Base-by-base conservation (phyloP, 352 stramenopile genomes). In the Pythium pyrilobum region DNA sequence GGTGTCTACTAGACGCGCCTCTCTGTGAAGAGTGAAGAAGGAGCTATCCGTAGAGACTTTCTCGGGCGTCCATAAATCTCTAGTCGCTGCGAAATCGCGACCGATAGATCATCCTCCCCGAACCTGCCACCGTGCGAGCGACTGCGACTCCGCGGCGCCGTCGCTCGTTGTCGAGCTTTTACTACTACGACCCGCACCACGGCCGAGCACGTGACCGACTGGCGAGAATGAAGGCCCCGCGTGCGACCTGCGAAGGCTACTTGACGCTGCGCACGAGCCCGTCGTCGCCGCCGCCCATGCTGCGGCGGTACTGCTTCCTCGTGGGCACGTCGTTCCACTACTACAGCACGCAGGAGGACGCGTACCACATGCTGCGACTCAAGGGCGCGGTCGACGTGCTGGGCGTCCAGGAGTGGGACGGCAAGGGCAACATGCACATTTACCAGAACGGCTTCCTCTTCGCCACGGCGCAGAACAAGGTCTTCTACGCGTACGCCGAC, bases 381-480 rank as follows among this genome's bases (percentile, higher is more conserved):
- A 92, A 94, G 57, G 79, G 82, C 44, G 79, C 94, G 47, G 85
- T 93, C 21, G 83, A 96, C 58, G 84, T 96, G 27, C 60, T 96
- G 18, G 87, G 86, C 16, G 87, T 94, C 16, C 86, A 95, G 62
- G 84, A 96, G 51, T 96, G 87, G 87, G 87, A 96, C 53, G 87
- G 87, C 53, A 94, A 95, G 62, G 87, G 84, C 55, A 94, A 94
- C 62, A 94, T 93, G 78, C 84, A 95, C 74, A 95, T 92, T 51
- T 96, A 96, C 59, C 70, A 87, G 52, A 72, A 92, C 59, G 87
- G 87, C 4, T 94, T 96, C 52, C 58, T 96, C 8, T 95, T 95
- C 55, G 84, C 81, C 13, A 95, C 84, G 43, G 75, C 81, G 27
- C 84, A 95, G 63, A 95, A 81, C 63, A 95, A 95, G 54, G 81